phyloP scores from a whole-genome alignment of 2,329 filamentous ascomycete genomes.

The Xylariaceae sp. region DNA sequence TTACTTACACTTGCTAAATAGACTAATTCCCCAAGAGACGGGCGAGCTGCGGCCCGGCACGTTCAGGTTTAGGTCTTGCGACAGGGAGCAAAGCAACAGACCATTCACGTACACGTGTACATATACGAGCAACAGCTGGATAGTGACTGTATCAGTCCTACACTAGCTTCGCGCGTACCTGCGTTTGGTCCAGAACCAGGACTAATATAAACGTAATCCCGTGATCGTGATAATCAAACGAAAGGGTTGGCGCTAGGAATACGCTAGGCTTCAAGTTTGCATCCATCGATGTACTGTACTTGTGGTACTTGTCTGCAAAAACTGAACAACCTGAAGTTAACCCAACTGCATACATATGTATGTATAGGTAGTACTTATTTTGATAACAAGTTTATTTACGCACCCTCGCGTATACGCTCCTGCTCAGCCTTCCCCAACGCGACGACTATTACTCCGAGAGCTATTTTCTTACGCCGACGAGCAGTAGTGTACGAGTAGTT shows the following conservation, averaged over 20 bases:
- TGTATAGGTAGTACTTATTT: too few relatives aligned
- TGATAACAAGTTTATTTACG: too few relatives aligned
- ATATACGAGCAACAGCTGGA: not conserved
- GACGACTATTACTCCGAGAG: constrained; percentile 16
- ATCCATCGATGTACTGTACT: constrained; percentile 21
- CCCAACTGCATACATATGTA: constrained; percentile 11
- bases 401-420: not conserved
- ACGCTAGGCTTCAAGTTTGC: too few relatives aligned
- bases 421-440: constrained; percentile 1
- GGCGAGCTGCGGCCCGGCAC: too few relatives aligned
- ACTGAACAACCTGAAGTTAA: too few relatives aligned
- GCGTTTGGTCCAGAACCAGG: constrained; percentile 10
- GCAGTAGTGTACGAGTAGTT: not conserved
- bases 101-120: too few relatives aligned
- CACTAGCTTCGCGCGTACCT: constrained; percentile 20
- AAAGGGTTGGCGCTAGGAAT: not conserved
- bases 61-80: too few relatives aligned
- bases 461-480: constrained; percentile 23
- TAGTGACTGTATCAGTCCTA: not conserved
- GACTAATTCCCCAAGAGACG: too few relatives aligned
- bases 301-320: constrained; percentile 20
- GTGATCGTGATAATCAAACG: constrained; percentile 23
- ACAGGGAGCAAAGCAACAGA: too few relatives aligned
- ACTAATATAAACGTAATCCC: constrained; percentile 17
- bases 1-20: too few relatives aligned